Conservation (phyloP, 2,329 filamentous ascomycete species). For the Cladosporium halotolerans region DNA sequence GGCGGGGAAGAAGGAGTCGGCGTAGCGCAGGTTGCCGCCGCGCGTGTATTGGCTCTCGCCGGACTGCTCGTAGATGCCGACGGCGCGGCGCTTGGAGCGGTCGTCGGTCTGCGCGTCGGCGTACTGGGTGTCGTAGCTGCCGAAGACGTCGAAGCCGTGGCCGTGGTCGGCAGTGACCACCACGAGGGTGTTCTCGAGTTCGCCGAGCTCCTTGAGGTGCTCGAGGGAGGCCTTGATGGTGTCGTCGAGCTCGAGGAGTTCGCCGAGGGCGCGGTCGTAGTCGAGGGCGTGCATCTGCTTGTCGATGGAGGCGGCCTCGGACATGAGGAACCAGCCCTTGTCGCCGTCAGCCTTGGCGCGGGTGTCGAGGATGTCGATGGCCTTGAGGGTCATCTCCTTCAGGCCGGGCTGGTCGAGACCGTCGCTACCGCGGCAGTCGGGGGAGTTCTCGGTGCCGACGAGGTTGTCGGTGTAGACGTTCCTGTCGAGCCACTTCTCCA, state of each 20-base stretch:
- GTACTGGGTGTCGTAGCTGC: conserved; percentile 74
- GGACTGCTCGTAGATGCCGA: conserved; percentile 67
- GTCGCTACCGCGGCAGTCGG: conserved; percentile 56
- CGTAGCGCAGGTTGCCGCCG: conserved; percentile 55
- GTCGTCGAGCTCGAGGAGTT: conserved; percentile 80
- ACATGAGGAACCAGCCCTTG: conserved; percentile 82
- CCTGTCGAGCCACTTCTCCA: conserved; percentile 81
- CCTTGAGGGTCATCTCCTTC: conserved; percentile 86
- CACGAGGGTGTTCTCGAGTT: conserved; percentile 69
- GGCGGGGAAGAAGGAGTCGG: conserved; percentile 67
- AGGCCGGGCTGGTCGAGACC: conserved; percentile 73
- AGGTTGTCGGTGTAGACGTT: conserved; percentile 73
- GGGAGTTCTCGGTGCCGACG: conserved; percentile 58
- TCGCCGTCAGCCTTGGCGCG: conserved; percentile 47
- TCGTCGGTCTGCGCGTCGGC: conserved; percentile 58
- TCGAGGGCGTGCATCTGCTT: conserved; percentile 86
- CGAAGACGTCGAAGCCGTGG: conserved; percentile 83
- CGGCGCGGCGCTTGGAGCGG: conserved; percentile 67
- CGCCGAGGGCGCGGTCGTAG: conserved; percentile 78
- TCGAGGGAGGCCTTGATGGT: conserved; percentile 69
- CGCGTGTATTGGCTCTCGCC: conserved; percentile 71
- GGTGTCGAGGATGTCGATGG: conserved; percentile 68
- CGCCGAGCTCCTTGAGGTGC: conserved; percentile 59
- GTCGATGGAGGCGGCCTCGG: conserved; percentile 77
- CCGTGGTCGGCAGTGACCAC: conserved; percentile 83